phyloP scores from a whole-genome alignment of 108 stramenopile genomes.

The Cyclotella baltica region DNA sequence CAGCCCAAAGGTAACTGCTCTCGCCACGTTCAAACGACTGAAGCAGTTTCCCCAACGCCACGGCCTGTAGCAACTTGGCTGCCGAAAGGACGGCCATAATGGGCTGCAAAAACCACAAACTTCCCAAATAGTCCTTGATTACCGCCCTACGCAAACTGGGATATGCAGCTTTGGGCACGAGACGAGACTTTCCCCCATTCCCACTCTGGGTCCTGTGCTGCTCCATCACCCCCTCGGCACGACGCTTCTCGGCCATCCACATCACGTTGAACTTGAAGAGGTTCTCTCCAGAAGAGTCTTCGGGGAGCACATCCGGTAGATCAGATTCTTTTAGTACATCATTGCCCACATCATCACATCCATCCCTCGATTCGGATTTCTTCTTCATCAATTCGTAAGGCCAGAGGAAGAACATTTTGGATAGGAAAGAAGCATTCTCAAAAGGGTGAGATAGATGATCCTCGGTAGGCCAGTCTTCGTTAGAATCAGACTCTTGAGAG shows the following conservation, averaged over 20 bases:
- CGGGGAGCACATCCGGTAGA: slow-evolving; percentile 33
- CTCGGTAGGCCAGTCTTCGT: neutral
- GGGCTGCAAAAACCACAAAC: slow-evolving; percentile 70
- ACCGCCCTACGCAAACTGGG: slow-evolving; percentile 65
- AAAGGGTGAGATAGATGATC: slow-evolving; percentile 24
- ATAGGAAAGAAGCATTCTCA: slow-evolving; percentile 23
- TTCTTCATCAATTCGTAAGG: slow-evolving; percentile 37
- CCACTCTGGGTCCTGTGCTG: neutral
- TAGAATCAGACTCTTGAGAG: neutral
- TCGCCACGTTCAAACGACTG: slow-evolving; percentile 50
- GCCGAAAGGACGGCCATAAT: slow-evolving; percentile 41
- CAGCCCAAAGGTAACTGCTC: slow-evolving; percentile 68
- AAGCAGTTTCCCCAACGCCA: slow-evolving; percentile 72
- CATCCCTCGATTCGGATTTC: neutral
- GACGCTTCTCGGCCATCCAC: slow-evolving; percentile 45
- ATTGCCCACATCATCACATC: neutral
- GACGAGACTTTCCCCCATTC: neutral
- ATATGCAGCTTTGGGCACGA: slow-evolving; percentile 31
- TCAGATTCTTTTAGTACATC: slow-evolving; percentile 27
- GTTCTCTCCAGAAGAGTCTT: slow-evolving; percentile 38
- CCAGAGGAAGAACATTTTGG: slow-evolving; percentile 38
- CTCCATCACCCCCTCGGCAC: slow-evolving; percentile 34
- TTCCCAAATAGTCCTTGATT: slow-evolving; percentile 60
- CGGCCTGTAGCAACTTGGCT: slow-evolving; percentile 69
- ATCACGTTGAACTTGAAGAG: slow-evolving; percentile 31